phyloP scores from a whole-genome alignment of 108 stramenopile genomes.

The Cyclostephanos invisitatus region DNA sequence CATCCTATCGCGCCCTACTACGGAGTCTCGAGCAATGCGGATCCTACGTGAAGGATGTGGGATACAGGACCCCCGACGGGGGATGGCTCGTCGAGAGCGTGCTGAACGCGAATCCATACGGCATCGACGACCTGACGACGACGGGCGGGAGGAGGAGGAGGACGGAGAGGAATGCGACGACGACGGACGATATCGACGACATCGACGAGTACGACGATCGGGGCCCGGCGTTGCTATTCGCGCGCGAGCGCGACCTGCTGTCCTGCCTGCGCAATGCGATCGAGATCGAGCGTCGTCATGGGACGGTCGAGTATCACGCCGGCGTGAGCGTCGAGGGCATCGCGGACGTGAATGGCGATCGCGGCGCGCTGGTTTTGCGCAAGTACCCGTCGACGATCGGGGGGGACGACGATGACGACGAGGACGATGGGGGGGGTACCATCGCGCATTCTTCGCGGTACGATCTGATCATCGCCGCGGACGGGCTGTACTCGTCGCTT shows the following conservation, averaged over 20 bases:
- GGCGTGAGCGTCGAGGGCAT: conserved; percentile 54
- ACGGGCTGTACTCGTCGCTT: conserved; percentile 73
- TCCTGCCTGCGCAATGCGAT: conserved; percentile 61
- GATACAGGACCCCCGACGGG: conserved; percentile 81
- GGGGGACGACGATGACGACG: conserved; percentile 7
- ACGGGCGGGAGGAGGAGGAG: neutral
- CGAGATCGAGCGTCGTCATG: conserved; percentile 52
- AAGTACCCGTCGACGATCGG: conserved; percentile 4
- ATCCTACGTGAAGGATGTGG: conserved; percentile 67
- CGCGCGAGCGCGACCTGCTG: conserved; percentile 74
- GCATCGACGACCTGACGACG: conserved; percentile 23
- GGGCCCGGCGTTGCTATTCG: conserved; percentile 63
- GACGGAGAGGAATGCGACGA: too few relatives aligned
- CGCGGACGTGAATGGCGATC: conserved; percentile 43
- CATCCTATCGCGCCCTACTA: conserved; percentile 58
- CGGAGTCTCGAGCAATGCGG: conserved; percentile 52
- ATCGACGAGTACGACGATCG: conserved; percentile 32
- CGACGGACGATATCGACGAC: conserved; percentile 2
- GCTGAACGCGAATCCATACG: conserved; percentile 48
- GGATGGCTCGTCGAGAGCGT: conserved; percentile 75
- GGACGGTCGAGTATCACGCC: conserved; percentile 59
- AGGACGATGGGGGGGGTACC: conserved; percentile 31
- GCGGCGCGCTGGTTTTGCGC: conserved; percentile 56
- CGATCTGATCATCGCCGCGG: conserved; percentile 85
- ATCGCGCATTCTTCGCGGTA: conserved; percentile 49